Conservation (phyloP, 2,329 filamentous ascomycete genomes). For the Fusarium phyllophilum region DNA sequence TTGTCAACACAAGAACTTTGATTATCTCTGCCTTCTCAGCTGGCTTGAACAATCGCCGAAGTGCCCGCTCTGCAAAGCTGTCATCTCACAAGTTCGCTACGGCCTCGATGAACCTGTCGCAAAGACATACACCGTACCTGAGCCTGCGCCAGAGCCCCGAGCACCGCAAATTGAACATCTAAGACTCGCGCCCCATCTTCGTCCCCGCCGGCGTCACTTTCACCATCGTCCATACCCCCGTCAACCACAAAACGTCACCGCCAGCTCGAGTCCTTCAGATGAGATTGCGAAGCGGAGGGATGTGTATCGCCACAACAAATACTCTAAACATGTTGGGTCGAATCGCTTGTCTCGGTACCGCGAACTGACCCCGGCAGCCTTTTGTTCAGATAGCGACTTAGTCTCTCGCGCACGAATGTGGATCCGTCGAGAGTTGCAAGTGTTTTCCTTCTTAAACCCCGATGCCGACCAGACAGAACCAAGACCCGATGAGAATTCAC, state of each 20-base stretch:
- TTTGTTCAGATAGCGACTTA: conserved; percentile 72
- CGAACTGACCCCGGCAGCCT: conserved; percentile 74
- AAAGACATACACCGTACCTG: conserved; percentile 63
- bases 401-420: conserved; percentile 82
- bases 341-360: conserved; percentile 81
- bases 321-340: conserved; percentile 83
- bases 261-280: conserved; percentile 11
- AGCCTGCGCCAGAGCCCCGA: conserved; percentile 46
- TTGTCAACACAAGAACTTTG: conserved; percentile 83
- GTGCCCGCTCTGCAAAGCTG: conserved; percentile 81
- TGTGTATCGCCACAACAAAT: conserved; percentile 78
- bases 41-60: conserved; percentile 79
- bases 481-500: background rate
- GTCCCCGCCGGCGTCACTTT: background rate
- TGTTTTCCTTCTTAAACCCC: conserved; percentile 77
- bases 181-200: conserved; percentile 1
- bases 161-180: background rate
- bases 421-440: conserved; percentile 83
- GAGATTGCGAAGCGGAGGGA: conserved; percentile 66
- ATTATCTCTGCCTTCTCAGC: conserved; percentile 83
- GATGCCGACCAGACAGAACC: conserved; percentile 36
- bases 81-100: conserved; percentile 70
- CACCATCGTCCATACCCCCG: conserved; percentile 14
- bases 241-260: conserved; percentile 9
- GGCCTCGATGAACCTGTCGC: conserved; percentile 61